Percentiles rank a stretch among this genome's conserved stretches.
phyloP scores from a whole-genome alignment of 2,329 filamentous ascomycete genomes.

The Stagonosporopsis vannaccii region DNA sequence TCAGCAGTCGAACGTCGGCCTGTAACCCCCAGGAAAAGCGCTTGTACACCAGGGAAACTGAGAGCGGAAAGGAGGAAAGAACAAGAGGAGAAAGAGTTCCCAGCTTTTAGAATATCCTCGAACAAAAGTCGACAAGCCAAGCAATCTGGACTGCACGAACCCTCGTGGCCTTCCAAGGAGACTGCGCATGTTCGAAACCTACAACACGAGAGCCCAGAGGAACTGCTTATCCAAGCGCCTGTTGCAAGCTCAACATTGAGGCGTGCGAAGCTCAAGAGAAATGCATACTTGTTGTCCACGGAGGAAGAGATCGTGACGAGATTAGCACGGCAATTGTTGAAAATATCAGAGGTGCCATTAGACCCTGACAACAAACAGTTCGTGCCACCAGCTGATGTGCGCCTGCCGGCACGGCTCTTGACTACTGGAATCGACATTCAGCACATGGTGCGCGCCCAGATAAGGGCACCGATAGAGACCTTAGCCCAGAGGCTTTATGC shows the following conservation, averaged over 20 bases:
- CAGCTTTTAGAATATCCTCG: slow-evolving; percentile 30
- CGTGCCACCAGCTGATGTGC: slow-evolving; percentile 33
- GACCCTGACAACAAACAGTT: slow-evolving; percentile 16
- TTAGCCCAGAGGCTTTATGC: slow-evolving; percentile 4
- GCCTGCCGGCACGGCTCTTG: slow-evolving; percentile 46
- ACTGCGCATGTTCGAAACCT: slow-evolving; percentile 55
- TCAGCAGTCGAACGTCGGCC: slow-evolving; percentile 15
- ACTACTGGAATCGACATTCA: slow-evolving; percentile 52
- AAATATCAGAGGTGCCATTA: background rate
- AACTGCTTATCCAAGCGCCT: background rate
- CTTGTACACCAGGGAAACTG: slow-evolving; percentile 58
- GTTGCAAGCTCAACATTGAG: slow-evolving; percentile 11
- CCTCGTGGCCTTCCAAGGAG: slow-evolving; percentile 74
- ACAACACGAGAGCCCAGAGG: slow-evolving; percentile 1
- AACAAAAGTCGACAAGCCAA: slow-evolving; percentile 54
- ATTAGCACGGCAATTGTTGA: slow-evolving; percentile 30
- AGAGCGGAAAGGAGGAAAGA: slow-evolving; percentile 41
- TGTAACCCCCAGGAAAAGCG: slow-evolving; percentile 42
- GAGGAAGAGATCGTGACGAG: slow-evolving; percentile 38
- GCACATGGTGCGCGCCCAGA: slow-evolving; percentile 41
- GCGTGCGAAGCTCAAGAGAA: slow-evolving; percentile 52
- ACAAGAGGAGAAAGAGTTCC: slow-evolving; percentile 22
- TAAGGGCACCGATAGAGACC: slow-evolving; percentile 24
- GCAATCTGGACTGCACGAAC: slow-evolving; percentile 70
- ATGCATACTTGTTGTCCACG: slow-evolving; percentile 28